phyloP scores from a whole-genome alignment of 257 asterid genomes.

The Solanum rostratum region DNA sequence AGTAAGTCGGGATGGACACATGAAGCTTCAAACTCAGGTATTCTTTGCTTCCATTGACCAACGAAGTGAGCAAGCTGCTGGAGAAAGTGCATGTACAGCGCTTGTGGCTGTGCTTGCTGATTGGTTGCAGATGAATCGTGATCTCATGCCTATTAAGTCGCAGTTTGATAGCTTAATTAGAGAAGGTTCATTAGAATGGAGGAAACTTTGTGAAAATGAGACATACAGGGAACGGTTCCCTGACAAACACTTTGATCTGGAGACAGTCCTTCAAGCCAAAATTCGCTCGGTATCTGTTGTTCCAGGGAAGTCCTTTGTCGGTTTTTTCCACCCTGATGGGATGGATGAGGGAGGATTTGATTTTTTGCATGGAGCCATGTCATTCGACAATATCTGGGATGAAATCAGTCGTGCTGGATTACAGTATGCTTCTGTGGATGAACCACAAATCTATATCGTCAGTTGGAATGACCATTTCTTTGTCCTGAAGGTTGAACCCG shows the following conservation, averaged over 20 bases:
- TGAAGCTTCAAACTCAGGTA: slow-evolving; percentile 64
- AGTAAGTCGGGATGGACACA: slow-evolving; percentile 67
- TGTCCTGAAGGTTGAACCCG: slow-evolving; percentile 61
- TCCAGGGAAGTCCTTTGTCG: slow-evolving; percentile 72
- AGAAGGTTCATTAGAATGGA: slow-evolving; percentile 93
- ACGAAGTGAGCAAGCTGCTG: slow-evolving; percentile 90
- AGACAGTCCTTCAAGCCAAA: slow-evolving; percentile 74
- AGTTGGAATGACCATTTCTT: slow-evolving; percentile 99
- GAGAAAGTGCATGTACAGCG: slow-evolving; percentile 94
- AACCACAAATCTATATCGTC: slow-evolving; percentile 57
- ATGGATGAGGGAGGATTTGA: slow-evolving; percentile 65
- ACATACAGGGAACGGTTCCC: slow-evolving; percentile 53
- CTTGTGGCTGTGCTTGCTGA: slow-evolving; percentile 91
- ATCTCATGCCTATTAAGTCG: slow-evolving; percentile 79
- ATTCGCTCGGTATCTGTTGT: slow-evolving; percentile 46
- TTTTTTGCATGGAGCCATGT: slow-evolving; percentile 88
- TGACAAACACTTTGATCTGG: slow-evolving; percentile 93
- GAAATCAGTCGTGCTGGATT: slow-evolving; percentile 39
- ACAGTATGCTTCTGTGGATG: slow-evolving; percentile 13
- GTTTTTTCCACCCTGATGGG: slow-evolving; percentile 73
- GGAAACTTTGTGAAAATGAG: slow-evolving; percentile 75
- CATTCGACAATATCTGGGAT: slow-evolving; percentile 87
- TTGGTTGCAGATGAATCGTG: slow-evolving; percentile 66
- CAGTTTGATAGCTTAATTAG: slow-evolving; percentile 77
- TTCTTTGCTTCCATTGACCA: slow-evolving; percentile 96